Evolutionary conservation across 805 yeast species (phyloP), one percentile per base, ranked within the genome.

Genomic region (Starmerella etchellsii): DNA sequence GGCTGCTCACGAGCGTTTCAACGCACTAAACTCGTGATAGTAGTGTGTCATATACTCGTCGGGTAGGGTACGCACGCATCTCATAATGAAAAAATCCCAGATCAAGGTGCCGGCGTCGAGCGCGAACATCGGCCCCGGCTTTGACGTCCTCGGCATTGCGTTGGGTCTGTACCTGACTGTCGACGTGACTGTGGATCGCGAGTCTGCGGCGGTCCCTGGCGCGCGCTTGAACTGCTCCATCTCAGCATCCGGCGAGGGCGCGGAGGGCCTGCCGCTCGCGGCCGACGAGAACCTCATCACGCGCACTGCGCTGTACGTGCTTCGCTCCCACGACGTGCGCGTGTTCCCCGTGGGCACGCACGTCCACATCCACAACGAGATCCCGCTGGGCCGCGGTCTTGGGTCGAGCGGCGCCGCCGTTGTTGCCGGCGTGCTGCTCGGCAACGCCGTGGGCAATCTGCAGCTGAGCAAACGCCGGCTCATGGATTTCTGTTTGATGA

Each of bases 351-450:
- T 64, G 11, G 95, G 95, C 31, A 87, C 97, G 5, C 71, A 65
- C 37, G 69, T 91, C 28, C 81, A 74, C 46, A 91, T 91, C 42
- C 68, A 65, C 47, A 91, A 91, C 61, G 95, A 95, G 26, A 87
- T 91, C 47, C 98, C 98, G 3, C 67, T 91, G 50, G 97, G 98
- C 24, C 76, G 98, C 59, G 98, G 98, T 8, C 69, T 91, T 44
- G 98, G 98, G 2, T 91, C 97, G 1, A 81, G 94, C 3, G 98
- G 96, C 38, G 95, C 97, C 6, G 98, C 98, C 30, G 95, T 91
- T 24, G 97, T 91, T 23, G 97, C 93, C 16, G 98, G 98, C 56
- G 94, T 81, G 11, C 68, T 85, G 64, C 67, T 91, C 33, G 98
- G 93, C 36, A 82, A 82, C 57, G 88, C 78, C 49, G 69, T 87